Conservation (phyloP, 2,329 filamentous ascomycete species). For the Verticillium nonalfalfae region DNA sequence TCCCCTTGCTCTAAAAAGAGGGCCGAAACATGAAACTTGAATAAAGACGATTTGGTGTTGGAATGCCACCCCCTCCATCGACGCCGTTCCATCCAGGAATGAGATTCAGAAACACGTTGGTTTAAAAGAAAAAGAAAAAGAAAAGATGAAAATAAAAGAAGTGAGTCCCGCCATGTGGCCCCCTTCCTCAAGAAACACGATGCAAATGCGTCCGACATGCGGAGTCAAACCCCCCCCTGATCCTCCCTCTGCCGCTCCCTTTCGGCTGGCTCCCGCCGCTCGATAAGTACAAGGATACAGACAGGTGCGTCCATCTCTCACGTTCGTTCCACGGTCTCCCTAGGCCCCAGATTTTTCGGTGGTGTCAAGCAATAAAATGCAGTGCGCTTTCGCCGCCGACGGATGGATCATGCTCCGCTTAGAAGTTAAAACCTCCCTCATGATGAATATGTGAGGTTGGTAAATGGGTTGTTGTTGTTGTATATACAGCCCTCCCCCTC, state of each 20-base stretch:
- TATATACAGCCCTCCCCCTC: neutral
- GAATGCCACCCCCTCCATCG: neutral
- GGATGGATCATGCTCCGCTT: neutral
- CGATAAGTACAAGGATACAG: neutral
- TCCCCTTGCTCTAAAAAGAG: neutral
- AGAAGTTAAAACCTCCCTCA: neutral
- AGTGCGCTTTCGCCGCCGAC: neutral
- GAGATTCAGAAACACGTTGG: neutral
- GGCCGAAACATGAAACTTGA: neutral
- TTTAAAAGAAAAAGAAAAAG: neutral
- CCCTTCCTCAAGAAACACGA: neutral
- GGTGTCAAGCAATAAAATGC: neutral
- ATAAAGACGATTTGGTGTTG: neutral
- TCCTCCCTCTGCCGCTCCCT: neutral
- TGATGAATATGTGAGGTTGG: neutral
- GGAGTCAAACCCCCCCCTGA: neutral
- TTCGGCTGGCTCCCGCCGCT: neutral
- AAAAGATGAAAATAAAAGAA: neutral
- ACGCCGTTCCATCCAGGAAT: neutral
- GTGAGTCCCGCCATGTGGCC: neutral
- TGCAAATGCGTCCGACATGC: neutral
- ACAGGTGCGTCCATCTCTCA: neutral
- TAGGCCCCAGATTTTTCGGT: neutral
- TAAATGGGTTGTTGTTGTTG: neutral
- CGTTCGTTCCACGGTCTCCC: neutral